Conservation (phyloP, 2,329 filamentous ascomycete species). For the Scedosporium minutisporum region DNA sequence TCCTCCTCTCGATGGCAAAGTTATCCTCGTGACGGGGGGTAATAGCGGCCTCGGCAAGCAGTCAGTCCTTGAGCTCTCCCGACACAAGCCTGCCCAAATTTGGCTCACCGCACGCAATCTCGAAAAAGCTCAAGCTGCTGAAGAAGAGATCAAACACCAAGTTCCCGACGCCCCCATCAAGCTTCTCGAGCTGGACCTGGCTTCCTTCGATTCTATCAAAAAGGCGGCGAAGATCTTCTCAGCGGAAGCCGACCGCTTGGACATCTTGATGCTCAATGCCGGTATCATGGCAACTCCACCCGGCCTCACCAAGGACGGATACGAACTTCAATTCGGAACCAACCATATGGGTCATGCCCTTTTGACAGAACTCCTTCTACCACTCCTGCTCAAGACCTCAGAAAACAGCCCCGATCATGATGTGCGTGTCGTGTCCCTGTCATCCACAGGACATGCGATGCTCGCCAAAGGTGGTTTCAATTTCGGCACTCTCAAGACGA, state of each 20-base stretch:
- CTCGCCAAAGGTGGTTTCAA: slow-evolving; percentile 16
- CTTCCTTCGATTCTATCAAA: slow-evolving; percentile 31
- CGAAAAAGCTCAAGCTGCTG: slow-evolving; percentile 22
- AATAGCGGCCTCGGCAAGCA: slow-evolving; percentile 19
- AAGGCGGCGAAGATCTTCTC: slow-evolving; percentile 27
- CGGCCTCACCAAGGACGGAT: slow-evolving; percentile 32
- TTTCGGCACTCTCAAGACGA: slow-evolving; percentile 19
- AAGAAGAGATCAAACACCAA: slow-evolving; percentile 23
- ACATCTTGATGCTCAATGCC: slow-evolving; percentile 33
- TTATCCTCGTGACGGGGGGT: slow-evolving; percentile 43
- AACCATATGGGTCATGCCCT: slow-evolving; percentile 41
- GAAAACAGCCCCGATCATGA: slow-evolving; percentile 20
- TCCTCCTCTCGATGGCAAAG: slow-evolving; percentile 34
- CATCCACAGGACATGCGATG: slow-evolving; percentile 16
- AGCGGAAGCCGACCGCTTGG: slow-evolving; percentile 22
- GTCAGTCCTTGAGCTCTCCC: slow-evolving; percentile 15
- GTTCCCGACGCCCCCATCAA: slow-evolving; percentile 13
- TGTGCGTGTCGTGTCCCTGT: slow-evolving; percentile 20
- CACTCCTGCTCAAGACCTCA: slow-evolving; percentile 19
- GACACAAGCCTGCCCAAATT: slow-evolving; percentile 12
- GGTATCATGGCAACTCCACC: slow-evolving; percentile 30
- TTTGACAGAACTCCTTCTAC: slow-evolving; percentile 27
- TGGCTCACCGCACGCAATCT: slow-evolving; percentile 24
- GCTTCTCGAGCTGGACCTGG: slow-evolving; percentile 33
- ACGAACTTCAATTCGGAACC: slow-evolving; percentile 37